These are phyloP conservation scores for Bruguiera parviflora DNA, from an alignment of 345 rosid species.

Conservation along the genomic window DNA sequence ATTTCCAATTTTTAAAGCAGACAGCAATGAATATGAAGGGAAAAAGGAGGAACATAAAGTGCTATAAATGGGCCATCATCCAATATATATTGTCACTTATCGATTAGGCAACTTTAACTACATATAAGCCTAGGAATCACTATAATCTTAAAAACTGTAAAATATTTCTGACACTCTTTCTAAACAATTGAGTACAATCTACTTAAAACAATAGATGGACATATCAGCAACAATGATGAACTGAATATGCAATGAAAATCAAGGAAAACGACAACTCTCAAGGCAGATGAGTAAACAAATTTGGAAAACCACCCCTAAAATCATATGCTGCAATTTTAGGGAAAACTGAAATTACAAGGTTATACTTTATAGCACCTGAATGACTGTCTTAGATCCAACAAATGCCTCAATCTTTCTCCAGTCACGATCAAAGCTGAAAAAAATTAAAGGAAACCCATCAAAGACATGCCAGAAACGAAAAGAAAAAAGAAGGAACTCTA, in stretches of 20 bases:
- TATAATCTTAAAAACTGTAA: too few species aligned
- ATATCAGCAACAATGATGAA: too few species aligned
- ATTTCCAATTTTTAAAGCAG: slow-evolving; percentile 1
- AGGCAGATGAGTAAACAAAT: background rate
- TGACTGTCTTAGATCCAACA: slow-evolving; percentile 81
- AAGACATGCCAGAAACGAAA: background rate
- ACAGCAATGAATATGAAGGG: background rate
- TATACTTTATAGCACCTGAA: slow-evolving; percentile 50
- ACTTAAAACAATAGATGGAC: too few species aligned
- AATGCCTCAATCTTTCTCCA: slow-evolving; percentile 95
- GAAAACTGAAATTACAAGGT: background rate
- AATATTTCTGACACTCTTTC: too few species aligned
- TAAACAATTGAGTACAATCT: too few species aligned
- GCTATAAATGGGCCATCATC: too few species aligned
- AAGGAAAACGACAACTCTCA: too few species aligned
- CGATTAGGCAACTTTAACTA: too few species aligned
- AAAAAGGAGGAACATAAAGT: background rate
- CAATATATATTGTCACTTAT: too few species aligned
- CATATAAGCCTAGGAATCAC: too few species aligned
- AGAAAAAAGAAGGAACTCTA: slow-evolving; percentile 10
- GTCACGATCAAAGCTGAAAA: slow-evolving; percentile 77
- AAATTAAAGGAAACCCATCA: slow-evolving; percentile 2
- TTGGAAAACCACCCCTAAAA: background rate
- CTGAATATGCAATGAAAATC: background rate
- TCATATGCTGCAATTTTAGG: too few species aligned